A percentile compares a stretch with the other conserved stretches of the same genome.
These are phyloP conservation scores for Marasmius sp. DNA, from an alignment of 1,284 basidiomycete species.

Conservation along the genomic window DNA sequence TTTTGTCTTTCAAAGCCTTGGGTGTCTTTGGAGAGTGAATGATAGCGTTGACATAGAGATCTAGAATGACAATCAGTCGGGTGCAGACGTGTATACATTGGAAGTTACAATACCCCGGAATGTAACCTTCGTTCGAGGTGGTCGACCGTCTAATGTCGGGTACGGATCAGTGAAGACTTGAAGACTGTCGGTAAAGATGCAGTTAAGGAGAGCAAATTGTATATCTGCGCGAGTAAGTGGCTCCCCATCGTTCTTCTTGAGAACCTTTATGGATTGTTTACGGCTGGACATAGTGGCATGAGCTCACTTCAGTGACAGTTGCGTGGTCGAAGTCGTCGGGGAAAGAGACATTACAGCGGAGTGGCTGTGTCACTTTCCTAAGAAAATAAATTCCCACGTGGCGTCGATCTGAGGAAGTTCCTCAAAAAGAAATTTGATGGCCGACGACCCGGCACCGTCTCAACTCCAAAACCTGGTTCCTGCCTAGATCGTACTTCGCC, in stretches of 20 bases:
- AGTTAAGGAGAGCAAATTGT: constrained; percentile 72
- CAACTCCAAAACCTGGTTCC: no score
- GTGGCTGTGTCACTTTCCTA: background rate
- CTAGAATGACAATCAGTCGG: constrained; percentile 54
- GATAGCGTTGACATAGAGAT: constrained; percentile 76
- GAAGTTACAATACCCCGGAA: constrained; percentile 2
- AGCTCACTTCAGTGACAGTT: background rate
- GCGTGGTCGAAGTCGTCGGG: background rate
- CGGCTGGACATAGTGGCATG: constrained; percentile 3
- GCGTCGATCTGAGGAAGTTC: background rate
- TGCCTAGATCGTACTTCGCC: no score
- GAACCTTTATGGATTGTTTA: constrained; percentile 21
- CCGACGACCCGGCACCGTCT: background rate
- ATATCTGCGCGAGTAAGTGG: constrained; percentile 66
- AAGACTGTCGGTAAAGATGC: constrained; percentile 59
- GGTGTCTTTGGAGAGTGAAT: constrained; percentile 67
- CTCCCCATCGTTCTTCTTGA: constrained; percentile 63
- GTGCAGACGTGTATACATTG: background rate
- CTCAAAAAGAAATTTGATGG: background rate
- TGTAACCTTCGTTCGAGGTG: constrained; percentile 9
- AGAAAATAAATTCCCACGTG: background rate
- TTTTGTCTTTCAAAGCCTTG: constrained; percentile 62
- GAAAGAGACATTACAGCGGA: background rate
- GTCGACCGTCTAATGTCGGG: constrained; percentile 36
- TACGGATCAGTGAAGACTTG: constrained; percentile 69